These are phyloP conservation scores for Penicillium expansum DNA, from an alignment of 2,329 filamentous ascomycete genomes.

Conservation along the genomic window DNA sequence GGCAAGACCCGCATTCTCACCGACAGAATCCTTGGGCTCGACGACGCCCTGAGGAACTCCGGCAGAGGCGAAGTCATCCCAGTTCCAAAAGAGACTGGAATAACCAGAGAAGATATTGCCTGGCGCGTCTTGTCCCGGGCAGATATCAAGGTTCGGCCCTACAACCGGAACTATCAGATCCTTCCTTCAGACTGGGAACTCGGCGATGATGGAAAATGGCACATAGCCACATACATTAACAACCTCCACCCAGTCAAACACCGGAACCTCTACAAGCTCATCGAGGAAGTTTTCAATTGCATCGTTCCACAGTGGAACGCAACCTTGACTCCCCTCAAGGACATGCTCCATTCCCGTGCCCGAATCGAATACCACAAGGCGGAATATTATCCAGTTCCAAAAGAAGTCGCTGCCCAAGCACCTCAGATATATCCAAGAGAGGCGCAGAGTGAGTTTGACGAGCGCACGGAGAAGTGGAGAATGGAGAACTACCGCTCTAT, in stretches of 20 bases:
- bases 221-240: constrained; percentile 46
- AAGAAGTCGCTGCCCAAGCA: constrained; percentile 15
- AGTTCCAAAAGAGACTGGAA: constrained; percentile 27
- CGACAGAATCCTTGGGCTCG: constrained; percentile 25
- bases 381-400: constrained; percentile 27
- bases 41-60: constrained; percentile 24
- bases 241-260: constrained; percentile 44
- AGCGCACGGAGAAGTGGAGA: constrained; percentile 26
- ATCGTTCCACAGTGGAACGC: constrained; percentile 28
- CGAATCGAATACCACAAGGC: constrained; percentile 33
- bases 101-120: constrained; percentile 32
- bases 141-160: constrained; percentile 30
- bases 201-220: constrained; percentile 25
- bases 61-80: constrained; percentile 28
- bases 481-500: constrained; percentile 21
- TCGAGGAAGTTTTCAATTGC: constrained; percentile 38
- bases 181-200: constrained; percentile 44
- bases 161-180: constrained; percentile 46
- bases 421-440: constrained; percentile 21
- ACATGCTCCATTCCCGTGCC: constrained; percentile 32
- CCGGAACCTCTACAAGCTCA: constrained; percentile 35
- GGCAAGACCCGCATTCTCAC: constrained; percentile 31
- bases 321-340: constrained; percentile 32
- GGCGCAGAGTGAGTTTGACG: constrained; percentile 23
- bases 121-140: constrained; percentile 29